Evolutionary conservation across 1,284 basidiomycete species (phyloP), one percentile per base, ranked within the genome.

Genomic region (Heliocybe sulcata): DNA sequence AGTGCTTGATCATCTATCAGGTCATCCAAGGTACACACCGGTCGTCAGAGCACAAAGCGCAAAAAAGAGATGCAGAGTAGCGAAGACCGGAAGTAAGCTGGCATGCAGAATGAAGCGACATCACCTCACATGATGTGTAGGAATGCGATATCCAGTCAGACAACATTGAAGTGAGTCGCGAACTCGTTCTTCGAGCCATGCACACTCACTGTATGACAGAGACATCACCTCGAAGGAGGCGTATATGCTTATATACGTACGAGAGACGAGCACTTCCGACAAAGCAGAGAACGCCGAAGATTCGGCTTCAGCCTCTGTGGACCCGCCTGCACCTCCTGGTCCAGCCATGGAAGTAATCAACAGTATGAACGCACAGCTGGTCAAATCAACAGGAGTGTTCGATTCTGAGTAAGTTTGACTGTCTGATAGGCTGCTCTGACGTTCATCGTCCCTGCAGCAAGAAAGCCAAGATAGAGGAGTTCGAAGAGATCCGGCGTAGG

Each of bases 241-340:
- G 23, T 96, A 97, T 70, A 94, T 96, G 92, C 78, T 96, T 35
- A 85, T 97, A 52, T 97, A 96, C 69, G 79, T 81, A 42, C 80
- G 81, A 9, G 66, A 65, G 35, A 55, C 52, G 35, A 51, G 48
- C 23, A n/a, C 8, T 25, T 49, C 47, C n/a, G 20, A 22, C 47
- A 26, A 8, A 31, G 6, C 29, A 31, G 6, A 4, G 29, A 31
- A 31, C 6, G 29, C 12, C 29, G 12, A 31, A 4, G 29, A 6
- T 4, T 31, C 29, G 27, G 23, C 53, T 16, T 10, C 42, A 35
- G 22, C 45, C 33, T 29, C 8, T 4, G 52, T 6, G 2, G 29
- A 12, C 29, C 56, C 60, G 51, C 64, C 72, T 2, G 57, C 60
- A 23, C 83, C 85, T 22, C 85, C 89, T 2, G 58, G 65, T 23